A percentile compares a stretch with the other conserved stretches of the same genome.
Evolutionary conservation across 768 basidiomycete genomes (phyloP).

Genomic region (Xanthoconium stramineum): DNA sequence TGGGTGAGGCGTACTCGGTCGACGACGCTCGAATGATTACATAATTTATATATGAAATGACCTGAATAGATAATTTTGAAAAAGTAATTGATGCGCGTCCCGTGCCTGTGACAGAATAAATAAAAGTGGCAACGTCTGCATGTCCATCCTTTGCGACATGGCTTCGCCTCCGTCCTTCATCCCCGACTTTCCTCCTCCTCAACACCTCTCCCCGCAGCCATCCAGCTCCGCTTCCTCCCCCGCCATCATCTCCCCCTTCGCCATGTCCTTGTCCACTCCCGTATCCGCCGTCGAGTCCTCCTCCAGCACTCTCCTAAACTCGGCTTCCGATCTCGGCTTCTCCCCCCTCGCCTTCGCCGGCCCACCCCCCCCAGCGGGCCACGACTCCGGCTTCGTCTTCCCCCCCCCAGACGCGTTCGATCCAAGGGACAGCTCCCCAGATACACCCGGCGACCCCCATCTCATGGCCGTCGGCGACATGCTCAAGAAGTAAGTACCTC

Average conservation of each 20-base stretch:
- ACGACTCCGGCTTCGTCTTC: slow-evolving; percentile 25
- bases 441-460: slow-evolving; percentile 42
- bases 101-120: slow-evolving; percentile 38
- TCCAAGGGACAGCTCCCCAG: slow-evolving; percentile 23
- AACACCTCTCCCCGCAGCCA: slow-evolving; percentile 17
- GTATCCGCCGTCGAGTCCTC: slow-evolving; percentile 18
- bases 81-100: slow-evolving; percentile 16
- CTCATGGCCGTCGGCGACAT: slow-evolving; percentile 49
- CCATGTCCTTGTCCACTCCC: slow-evolving; percentile 10
- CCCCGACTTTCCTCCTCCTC: slow-evolving; percentile 35
- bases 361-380: slow-evolving; percentile 4
- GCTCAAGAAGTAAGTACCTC: slow-evolving; percentile 48
- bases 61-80: slow-evolving; percentile 18
- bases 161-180: slow-evolving; percentile 15
- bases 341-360: slow-evolving; percentile 18
- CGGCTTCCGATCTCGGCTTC: slow-evolving; percentile 26
- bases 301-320: slow-evolving; percentile 16
- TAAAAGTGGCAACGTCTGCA: slow-evolving; percentile 15
- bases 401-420: slow-evolving; percentile 25
- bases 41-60: slow-evolving; percentile 22
- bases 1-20: slow-evolving; percentile 14
- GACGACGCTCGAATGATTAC: slow-evolving; percentile 5
- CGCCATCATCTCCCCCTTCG: neutral
- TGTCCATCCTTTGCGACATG: slow-evolving; percentile 5
- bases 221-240: slow-evolving; percentile 31